phyloP scores from a whole-genome alignment of 108 stramenopile species.

The Mediolabrus comicus region DNA sequence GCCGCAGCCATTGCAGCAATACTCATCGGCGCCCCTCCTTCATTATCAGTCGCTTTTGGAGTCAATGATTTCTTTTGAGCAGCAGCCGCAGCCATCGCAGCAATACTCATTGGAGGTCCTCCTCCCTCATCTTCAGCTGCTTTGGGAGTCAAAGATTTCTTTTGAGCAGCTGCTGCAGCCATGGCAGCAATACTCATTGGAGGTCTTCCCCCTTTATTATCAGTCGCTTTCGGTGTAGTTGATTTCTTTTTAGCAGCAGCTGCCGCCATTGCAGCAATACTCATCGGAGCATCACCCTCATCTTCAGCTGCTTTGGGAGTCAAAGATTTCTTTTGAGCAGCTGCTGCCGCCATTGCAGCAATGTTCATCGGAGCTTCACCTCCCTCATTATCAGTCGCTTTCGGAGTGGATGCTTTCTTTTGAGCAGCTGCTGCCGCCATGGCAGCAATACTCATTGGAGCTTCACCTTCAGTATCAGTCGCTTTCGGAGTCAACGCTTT shows the following conservation, averaged over 20 bases:
- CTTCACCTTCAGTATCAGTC: no score
- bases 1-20: background rate
- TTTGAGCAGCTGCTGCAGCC: constrained; percentile 1
- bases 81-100: background rate
- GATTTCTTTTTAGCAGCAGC: background rate
- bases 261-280: background rate
- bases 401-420: background rate
- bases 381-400: background rate
- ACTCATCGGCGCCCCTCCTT: background rate
- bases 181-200: constrained; percentile 1
- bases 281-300: background rate
- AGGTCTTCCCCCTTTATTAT: background rate
- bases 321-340: background rate
- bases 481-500: no score
- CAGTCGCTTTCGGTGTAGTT: background rate
- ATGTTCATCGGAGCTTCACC: background rate
- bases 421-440: background rate
- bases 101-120: background rate
- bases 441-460: background rate
- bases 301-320: no score
- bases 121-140: background rate
- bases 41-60: background rate
- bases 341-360: background rate
- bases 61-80: background rate
- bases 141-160: background rate